Evolutionary conservation across 2,329 filamentous ascomycete genomes (phyloP), one percentile per base, ranked within the genome.

Genomic region (Colletotrichum camelliae): DNA sequence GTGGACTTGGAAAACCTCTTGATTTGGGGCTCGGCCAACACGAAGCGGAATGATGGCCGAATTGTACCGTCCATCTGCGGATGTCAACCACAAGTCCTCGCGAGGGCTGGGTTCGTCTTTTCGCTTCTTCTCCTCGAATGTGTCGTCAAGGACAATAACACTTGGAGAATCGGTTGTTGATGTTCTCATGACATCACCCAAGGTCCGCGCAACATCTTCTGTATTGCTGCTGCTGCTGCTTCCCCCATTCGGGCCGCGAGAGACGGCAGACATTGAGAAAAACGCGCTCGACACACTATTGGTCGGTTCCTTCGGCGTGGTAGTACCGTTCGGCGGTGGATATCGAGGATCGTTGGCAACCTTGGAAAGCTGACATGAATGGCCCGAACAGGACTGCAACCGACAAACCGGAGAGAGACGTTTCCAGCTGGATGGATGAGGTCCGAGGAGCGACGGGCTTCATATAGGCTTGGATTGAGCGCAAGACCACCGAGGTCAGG

Each of bases 1-100:
- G 78, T 90, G 88, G 15, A 90, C 86, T 83, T 87, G 82, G 76
- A 90, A 89, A 7, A 85, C 86, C 79, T 89, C 84, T 55, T 83
- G 83, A 71, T 86, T 77, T 27, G 86, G 84, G 24, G 80, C 74
- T 70, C 78, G 78, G 15, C 88, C 88, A 24, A 89, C 87, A 35
- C 83, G 83, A 24, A 89, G 78, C 4, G 87, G 86, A 39, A 89
- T 84, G 43, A 88, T 84, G 9, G 83, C 80, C 16, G 86, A 87
- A 55, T 83, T 87, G 80, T 87, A 89, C 60, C 88, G 85, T 67
- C 87, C 88, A 78, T 89, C 87, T 24, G 83, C 84, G n/a, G 86
- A 88, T 69, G 86, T 86, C 61, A 89, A 79, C 87, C 87, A 89
- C 29, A 89, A 82, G 78, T 89, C 88, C 70, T 87, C 85, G 73